These are phyloP conservation scores for Aurinia saxatilis DNA, from an alignment of 345 rosid genomes.

Conservation along the genomic window DNA sequence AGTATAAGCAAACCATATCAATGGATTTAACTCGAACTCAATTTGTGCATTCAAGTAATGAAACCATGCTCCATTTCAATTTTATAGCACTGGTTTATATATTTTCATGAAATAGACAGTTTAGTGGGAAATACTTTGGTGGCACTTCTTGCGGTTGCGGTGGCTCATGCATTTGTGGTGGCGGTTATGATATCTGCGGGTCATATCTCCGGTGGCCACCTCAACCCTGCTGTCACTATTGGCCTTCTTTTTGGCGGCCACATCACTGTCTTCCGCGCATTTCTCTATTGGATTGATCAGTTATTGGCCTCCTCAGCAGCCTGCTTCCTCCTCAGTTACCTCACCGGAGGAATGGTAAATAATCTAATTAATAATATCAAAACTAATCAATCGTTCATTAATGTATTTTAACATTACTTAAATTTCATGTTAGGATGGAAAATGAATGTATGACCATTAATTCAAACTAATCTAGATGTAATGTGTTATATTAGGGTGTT, in stretches of 20 bases:
- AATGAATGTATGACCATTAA: too few relatives aligned
- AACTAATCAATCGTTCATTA: neutral
- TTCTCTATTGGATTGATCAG: constrained; percentile 72
- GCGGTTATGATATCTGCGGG: constrained; percentile 85
- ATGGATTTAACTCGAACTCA: neutral
- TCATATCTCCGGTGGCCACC: constrained; percentile 90
- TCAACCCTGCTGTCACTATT: constrained; percentile 85
- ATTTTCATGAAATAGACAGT: constrained; percentile 33
- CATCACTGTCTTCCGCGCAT: constrained; percentile 61
- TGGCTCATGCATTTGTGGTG: constrained; percentile 82
- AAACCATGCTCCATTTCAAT: neutral
- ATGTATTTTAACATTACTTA: neutral
- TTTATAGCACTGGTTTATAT: neutral
- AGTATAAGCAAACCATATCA: neutral
- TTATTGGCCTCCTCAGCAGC: constrained; percentile 70
- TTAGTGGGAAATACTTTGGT: constrained; percentile 39
- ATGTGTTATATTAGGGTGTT: too few relatives aligned
- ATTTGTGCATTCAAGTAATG: neutral
- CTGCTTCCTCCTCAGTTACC: constrained; percentile 74
- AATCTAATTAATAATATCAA: neutral
- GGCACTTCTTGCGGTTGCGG: constrained; percentile 64
- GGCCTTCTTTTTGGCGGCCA: constrained; percentile 77
- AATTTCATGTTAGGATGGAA: neutral
- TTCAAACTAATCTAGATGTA: too few relatives aligned
- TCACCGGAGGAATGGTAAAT: constrained; percentile 77